Base-by-base conservation (phyloP, 2,329 filamentous ascomycete genomes). In the Sclerotiophoma versabilis region DNA sequence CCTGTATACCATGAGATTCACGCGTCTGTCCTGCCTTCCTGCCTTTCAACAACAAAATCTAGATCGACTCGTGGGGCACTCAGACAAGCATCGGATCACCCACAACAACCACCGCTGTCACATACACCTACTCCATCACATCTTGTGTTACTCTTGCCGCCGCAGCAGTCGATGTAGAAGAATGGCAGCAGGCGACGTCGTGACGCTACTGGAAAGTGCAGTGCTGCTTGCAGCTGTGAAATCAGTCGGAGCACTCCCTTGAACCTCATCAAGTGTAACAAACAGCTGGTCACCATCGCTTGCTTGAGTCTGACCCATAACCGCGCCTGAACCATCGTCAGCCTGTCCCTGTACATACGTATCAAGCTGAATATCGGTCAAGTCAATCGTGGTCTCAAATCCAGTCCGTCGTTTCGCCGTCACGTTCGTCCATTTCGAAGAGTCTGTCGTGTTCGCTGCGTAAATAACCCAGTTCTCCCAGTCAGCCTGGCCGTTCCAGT, bases 381-480 rank as follows among this genome's bases (percentile, higher is more conserved):
- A 17, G 8, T 44, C 29, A 8, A 44, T 25, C 2, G 29, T 44
- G 10, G 29, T 33, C 20, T 33, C 41, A 12, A 44, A 33, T 5
- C 27, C 41, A 14, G 41, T 44, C 5, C 29, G 29, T 11, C 41
- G 41, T 12, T 8, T 12, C 6, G 26, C 15, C 17, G 29, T 44
- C 14, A 44, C 55, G 10, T 56, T 57, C n/a, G 26, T 38, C 60
- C 62, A 65, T 1, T 42, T 42, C 26, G 43, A 34, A 3, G 56
- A 47, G 44, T 65, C 43, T 12, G 55, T 58, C 14, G 46, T 29
- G 39, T 64, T 59, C 11, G 56, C 60, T 9, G 62, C 60, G 30
- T 75, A 70, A 11, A 78, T 56, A 10, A 49, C 49, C 68, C 66
- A 70, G 6, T 34, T 51, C 19, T 65, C 59, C 14, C 68, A 59